Evolutionary conservation across 2,329 filamentous ascomycete species (phyloP), one percentile per base, ranked within the genome.

Genomic region (Leptographium flavum): DNA sequence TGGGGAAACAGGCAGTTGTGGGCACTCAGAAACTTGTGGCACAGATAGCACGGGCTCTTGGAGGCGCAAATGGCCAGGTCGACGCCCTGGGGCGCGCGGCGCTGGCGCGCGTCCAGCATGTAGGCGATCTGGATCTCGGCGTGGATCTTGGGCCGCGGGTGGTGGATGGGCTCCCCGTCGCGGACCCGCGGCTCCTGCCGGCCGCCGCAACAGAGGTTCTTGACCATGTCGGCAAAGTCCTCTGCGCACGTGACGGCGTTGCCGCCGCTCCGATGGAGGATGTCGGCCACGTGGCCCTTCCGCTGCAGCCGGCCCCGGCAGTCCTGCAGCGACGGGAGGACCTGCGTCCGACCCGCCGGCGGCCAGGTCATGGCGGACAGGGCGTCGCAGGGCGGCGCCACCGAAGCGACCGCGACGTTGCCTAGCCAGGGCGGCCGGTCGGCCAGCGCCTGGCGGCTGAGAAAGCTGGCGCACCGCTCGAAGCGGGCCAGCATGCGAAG

Each of bases 41-140:
- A 74, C 0, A 73, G 59, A 51, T 66, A 73, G 50, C 70, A 74
- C 1, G 70, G 65, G 43, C 67, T 62, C 46, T 73, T 74, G 56
- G 63, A 68, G 4, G 68, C 68, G 44, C 63, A 63, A 6, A 74
- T 64, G 3, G 68, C 60, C 17, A 67, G 66, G 27, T 52, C 57
- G 11, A 52, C 49, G 0, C 46, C 43, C 1, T 48, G 3, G n/a
- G n/a, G n/a, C 54, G 42, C 27, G 59, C 48, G 3, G 41, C 42
- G 28, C 13, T 28, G 13, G 4, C n/a, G 25, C n/a, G 63, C 69
- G 48, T 41, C 39, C 9, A 46, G 33, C 8, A 66, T 60, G 42
- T 61, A 63, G 9, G 71, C 47, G 19, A 74, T 60, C 47, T 73
- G 68, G 23, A 74, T 62, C 52, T 73, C 68, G 4, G 69, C 69